Base-by-base conservation (phyloP, 495 filamentous ascomycete species). In the Penicillium flavigenum region DNA sequence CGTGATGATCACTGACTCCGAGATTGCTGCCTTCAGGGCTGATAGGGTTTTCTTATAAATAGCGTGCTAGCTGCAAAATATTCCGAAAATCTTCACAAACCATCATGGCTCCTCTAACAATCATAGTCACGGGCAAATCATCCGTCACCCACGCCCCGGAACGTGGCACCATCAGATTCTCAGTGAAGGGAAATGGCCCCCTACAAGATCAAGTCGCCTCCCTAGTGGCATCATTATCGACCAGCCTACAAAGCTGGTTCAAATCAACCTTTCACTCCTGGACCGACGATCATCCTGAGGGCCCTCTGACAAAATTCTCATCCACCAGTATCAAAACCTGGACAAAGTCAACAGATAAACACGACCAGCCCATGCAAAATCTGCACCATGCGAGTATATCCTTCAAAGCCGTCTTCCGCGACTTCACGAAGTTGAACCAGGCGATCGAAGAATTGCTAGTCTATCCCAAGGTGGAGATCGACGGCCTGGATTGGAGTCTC, bases 401-500 rank as follows among this genome's bases (percentile, higher is more conserved):
- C 0, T 43, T 65, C 16, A 47, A 46, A 3, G 49, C 57, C 1
- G 51, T 55, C 3, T 69, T 69, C 45, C 61, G 51, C 0, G 58
- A 65, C 19, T 61, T 69, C 11, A 4, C 20, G 14, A 55, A 56
- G n/a, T 11, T 69, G 8, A 58, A 59, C 17, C 32, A 67, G 16
- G 56, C 64, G 0, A 38, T 58, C 3, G 58, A 52, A 2, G 34
- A 50, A 27, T 44, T 69, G 10, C 11, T 60, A 2, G 26, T 19
- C 0, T 46, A 59, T 19, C 51, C 58, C 7, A 60, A 60, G n/a
- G 54, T 67, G 7, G 64, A 67, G 17, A 61, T 69, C 20, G 29
- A 56, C 5, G 57, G 60, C 0, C 63, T 69, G 5, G 50, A 62
- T 4, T 69, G 66, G 66, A 44, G 47, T 24, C 53, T 69, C 43